A percentile compares a stretch with the other conserved stretches of the same genome.
phyloP scores from a whole-genome alignment of 2,329 filamentous ascomycete genomes.

The Aspergillus pseudoviridinutans region DNA sequence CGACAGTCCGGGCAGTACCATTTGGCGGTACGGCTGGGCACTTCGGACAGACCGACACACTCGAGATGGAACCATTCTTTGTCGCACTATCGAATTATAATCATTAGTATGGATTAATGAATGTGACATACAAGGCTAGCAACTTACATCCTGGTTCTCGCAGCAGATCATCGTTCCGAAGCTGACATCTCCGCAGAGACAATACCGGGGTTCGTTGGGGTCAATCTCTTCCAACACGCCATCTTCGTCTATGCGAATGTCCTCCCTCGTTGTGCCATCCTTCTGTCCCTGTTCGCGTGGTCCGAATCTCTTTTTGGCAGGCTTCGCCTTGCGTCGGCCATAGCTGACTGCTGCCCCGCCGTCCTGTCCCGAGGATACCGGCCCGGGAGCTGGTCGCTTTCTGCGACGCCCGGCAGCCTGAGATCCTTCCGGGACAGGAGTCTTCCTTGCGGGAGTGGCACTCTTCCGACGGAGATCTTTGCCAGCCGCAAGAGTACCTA shows the following conservation, averaged over 20 bases:
- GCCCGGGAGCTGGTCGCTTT: slow-evolving; percentile 58
- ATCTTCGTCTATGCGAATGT: slow-evolving; percentile 45
- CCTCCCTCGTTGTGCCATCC: slow-evolving; percentile 26
- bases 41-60: slow-evolving; percentile 56
- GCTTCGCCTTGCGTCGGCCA: slow-evolving; percentile 55
- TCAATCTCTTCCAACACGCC: slow-evolving; percentile 52
- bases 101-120: not conserved
- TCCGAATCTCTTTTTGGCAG: slow-evolving; percentile 38
- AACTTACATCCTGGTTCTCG: slow-evolving; percentile 55
- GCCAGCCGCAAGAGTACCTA: slow-evolving; percentile 15
- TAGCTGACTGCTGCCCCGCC: slow-evolving; percentile 60
- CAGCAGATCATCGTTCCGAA: slow-evolving; percentile 64
- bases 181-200: slow-evolving; percentile 60
- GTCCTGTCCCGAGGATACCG: slow-evolving; percentile 54
- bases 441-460: slow-evolving; percentile 37
- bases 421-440: slow-evolving; percentile 40
- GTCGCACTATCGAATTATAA: slow-evolving; percentile 50
- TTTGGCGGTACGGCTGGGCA: slow-evolving; percentile 58
- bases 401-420: slow-evolving; percentile 46
- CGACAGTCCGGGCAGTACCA: slow-evolving; percentile 65
- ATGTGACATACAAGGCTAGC: slow-evolving; percentile 1
- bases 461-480: slow-evolving; percentile 41
- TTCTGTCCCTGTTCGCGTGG: slow-evolving; percentile 37
- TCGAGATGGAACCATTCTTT: slow-evolving; percentile 64
- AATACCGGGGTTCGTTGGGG: slow-evolving; percentile 61